A percentile compares a stretch with the other conserved stretches of the same genome.
These are phyloP conservation scores for Polyporus arcularius DNA, from an alignment of 768 basidiomycete genomes.

Conservation along the genomic window DNA sequence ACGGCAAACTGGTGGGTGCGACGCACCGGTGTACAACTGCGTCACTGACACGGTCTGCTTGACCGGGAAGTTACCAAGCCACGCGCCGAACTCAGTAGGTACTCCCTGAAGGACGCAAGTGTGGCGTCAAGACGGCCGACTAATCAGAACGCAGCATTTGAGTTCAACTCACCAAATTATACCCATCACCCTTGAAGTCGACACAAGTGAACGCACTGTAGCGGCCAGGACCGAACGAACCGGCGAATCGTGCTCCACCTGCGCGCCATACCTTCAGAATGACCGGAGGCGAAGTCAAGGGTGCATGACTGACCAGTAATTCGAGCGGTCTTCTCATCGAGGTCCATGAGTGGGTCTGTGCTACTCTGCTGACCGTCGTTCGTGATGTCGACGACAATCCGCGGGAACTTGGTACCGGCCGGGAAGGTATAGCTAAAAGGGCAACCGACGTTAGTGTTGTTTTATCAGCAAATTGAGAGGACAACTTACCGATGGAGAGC, in stretches of 20 bases:
- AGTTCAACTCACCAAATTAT: constrained; percentile 19
- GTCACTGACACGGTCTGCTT: constrained; percentile 45
- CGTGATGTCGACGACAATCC: constrained; percentile 61
- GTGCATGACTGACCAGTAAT: constrained; percentile 43
- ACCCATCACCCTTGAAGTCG: constrained; percentile 57
- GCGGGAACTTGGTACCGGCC: constrained; percentile 36
- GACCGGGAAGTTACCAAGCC: constrained; percentile 52
- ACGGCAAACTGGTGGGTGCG: neutral
- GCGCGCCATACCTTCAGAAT: neutral
- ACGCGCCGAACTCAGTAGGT: constrained; percentile 59
- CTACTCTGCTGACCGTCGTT: constrained; percentile 60
- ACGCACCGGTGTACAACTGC: constrained; percentile 51
- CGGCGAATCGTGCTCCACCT: constrained; percentile 47
- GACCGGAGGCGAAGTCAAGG: constrained; percentile 27
- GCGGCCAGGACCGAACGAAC: constrained; percentile 60
- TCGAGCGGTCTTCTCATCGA: constrained; percentile 51
- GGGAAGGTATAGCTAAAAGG: constrained; percentile 32
- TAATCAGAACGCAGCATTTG: constrained; percentile 9
- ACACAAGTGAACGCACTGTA: constrained; percentile 63
- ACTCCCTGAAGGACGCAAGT: constrained; percentile 9
- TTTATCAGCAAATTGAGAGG: constrained; percentile 20
- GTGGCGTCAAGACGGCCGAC: no score
- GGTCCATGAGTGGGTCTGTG: constrained; percentile 47
- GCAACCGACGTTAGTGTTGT: constrained; percentile 30
- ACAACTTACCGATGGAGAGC: constrained; percentile 53